Percentiles rank a stretch among this genome's conserved stretches.
Conservation (phyloP, 306 rosid genomes). For the Rubus parviflorus region DNA sequence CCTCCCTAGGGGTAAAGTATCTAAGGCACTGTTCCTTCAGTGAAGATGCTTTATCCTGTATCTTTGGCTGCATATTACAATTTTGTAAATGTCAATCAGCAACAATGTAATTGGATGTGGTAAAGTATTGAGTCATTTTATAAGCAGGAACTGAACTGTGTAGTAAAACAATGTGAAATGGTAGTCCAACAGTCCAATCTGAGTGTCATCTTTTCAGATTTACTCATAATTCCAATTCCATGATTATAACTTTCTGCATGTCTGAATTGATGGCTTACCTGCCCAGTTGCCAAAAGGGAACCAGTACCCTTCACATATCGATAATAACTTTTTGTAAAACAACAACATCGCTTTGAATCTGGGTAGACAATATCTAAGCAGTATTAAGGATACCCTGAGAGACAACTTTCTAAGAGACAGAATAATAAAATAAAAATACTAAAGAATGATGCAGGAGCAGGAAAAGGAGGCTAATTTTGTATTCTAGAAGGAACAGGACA, state of each 20-base stretch:
- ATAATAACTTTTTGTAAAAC: conserved; percentile 89
- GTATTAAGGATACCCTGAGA: conserved; percentile 35
- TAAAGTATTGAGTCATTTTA: background rate
- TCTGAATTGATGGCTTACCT: conserved; percentile 47
- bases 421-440: conserved; percentile 3
- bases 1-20: conserved; percentile 91
- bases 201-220: background rate
- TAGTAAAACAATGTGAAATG: background rate
- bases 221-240: background rate
- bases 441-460: background rate
- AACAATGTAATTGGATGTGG: background rate
- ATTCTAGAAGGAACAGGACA: background rate
- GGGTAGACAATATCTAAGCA: conserved; percentile 78
- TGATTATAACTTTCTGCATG: background rate
- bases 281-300: conserved; percentile 77
- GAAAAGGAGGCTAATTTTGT: background rate
- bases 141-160: conserved; percentile 1
- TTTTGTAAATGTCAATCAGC: conserved; percentile 13
- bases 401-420: background rate
- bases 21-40: conserved; percentile 74
- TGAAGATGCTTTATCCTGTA: conserved; percentile 61
- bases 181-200: conserved; percentile 1
- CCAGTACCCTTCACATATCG: conserved; percentile 97
- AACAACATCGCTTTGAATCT: conserved; percentile 92
- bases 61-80: conserved; percentile 57